These are phyloP conservation scores for Myotisia sp. DNA, from an alignment of 2,329 filamentous ascomycete species.

Conservation along the genomic window DNA sequence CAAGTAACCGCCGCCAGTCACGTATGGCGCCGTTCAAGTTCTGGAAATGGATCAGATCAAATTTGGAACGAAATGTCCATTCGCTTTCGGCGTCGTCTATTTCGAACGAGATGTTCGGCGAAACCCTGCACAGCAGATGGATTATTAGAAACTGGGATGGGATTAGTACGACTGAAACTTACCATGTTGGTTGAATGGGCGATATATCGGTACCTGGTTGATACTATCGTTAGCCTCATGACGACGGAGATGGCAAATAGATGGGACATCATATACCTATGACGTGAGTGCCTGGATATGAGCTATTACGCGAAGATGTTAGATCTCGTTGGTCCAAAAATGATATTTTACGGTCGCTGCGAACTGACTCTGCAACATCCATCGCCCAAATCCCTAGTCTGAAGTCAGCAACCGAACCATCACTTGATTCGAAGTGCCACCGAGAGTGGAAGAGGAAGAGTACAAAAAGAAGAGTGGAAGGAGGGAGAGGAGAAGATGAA, in stretches of 20 bases:
- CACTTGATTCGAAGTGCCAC: neutral
- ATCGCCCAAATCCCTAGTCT: conserved; percentile 11
- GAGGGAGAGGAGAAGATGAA: no score
- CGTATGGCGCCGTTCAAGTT: conserved; percentile 17
- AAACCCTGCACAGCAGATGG: conserved; percentile 12
- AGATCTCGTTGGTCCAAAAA: no score
- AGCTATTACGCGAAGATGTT: conserved; percentile 6
- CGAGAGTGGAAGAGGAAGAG: neutral
- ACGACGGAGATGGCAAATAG: neutral
- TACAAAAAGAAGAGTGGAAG: no score
- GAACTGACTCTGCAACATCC: conserved; percentile 12
- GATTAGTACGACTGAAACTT: no score
- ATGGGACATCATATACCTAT: conserved; percentile 6
- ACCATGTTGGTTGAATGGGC: conserved; percentile 14
- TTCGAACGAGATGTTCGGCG: conserved; percentile 19
- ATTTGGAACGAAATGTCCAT: conserved; percentile 16
- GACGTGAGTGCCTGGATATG: conserved; percentile 6
- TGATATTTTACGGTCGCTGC: no score
- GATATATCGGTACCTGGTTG: conserved; percentile 12
- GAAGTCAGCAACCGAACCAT: no score
- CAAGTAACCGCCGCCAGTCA: conserved; percentile 19
- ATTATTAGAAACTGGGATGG: neutral
- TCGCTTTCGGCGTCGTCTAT: conserved; percentile 19
- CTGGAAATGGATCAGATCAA: conserved; percentile 20
- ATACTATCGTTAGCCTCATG: neutral